A percentile compares a stretch with the other conserved stretches of the same genome.
Evolutionary conservation across 441 rosid genomes (phyloP).

Genomic region (Populus trichocarpa): DNA sequence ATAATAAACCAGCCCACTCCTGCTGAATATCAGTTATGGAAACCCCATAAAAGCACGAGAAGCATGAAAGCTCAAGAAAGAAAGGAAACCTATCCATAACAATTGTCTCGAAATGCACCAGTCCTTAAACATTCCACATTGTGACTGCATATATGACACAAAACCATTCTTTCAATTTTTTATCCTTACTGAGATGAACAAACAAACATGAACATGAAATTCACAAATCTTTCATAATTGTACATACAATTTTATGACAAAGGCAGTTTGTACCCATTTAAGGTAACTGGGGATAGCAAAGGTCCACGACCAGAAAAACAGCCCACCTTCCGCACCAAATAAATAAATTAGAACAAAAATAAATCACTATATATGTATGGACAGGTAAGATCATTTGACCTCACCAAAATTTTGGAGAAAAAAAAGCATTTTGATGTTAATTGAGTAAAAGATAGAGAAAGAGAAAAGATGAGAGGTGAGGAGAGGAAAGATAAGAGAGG

Average conservation of each 20-base stretch:
- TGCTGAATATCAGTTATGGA: not conserved
- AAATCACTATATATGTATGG: not conserved
- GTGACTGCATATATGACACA: not conserved
- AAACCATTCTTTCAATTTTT: not conserved
- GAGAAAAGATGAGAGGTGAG: not conserved
- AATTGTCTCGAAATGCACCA: not conserved
- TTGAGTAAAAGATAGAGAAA: not conserved
- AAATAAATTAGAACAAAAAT: too few relatives aligned
- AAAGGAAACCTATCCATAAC: not conserved
- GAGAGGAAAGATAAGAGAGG: not conserved
- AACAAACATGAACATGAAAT: too few relatives aligned
- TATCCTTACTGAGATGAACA: not conserved
- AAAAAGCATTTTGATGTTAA: not conserved
- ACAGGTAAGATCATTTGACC: not conserved
- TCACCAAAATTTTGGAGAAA: not conserved
- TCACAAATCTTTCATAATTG: too few relatives aligned
- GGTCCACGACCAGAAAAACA: not conserved
- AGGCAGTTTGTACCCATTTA: too few relatives aligned
- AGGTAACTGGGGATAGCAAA: not conserved
- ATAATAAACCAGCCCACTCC: not conserved
- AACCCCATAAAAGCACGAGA: not conserved
- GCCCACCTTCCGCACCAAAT: not conserved
- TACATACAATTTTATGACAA: too few relatives aligned
- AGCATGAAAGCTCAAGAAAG: not conserved
- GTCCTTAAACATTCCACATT: not conserved